Base-by-base conservation (phyloP, 768 basidiomycete species). In the Agaricus sinodeliciosus region DNA sequence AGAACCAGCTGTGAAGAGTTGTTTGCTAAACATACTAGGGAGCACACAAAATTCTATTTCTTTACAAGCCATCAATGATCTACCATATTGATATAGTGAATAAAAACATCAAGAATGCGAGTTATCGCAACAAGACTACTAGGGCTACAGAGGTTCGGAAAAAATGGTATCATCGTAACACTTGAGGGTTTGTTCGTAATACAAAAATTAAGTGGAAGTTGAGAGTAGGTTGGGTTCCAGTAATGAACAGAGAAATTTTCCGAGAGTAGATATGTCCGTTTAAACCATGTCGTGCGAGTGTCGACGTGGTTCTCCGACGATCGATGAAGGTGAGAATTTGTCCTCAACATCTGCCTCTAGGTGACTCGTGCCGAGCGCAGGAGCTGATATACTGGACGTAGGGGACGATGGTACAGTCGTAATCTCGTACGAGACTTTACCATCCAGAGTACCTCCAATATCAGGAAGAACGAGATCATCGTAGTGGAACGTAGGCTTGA, bases 371-470 rank as follows among this genome's bases (percentile, higher is more conserved):
- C 54, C 65, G 43, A 60, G 62, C 40, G 58, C 52, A 22, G 64
- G 63, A n/a, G 57, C 53, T 12, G 67, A 58, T 39, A 73, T 46
- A 19, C 68, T 70, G 13, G 71, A 68, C 0, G 70, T 62, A 15
- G 67, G 64, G 13, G 65, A 67, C 2, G 72, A 69, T 3, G 72
- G 43, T 3, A 53, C 34, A 13, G 40, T 27, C 5, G 67, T 72
- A 53, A 64, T 62, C 0, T 63, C 57, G 11, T 58, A 60, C 18
- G 61, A 56, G 43, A 64, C 67, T 57, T 63, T 67, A 52, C 75
- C 72, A 3, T 70, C 64, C 39, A 76, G 63, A 0, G 68, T 64
- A 28, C 72, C 73, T 19, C 69, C 68, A 35, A 72, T 66, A 54
- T 75, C 75, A 26, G 63, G 55, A 34, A 75, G 60, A 2, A 64